Conservation (phyloP, 495 filamentous ascomycete species). For the Friedmanniomyces simplex region DNA sequence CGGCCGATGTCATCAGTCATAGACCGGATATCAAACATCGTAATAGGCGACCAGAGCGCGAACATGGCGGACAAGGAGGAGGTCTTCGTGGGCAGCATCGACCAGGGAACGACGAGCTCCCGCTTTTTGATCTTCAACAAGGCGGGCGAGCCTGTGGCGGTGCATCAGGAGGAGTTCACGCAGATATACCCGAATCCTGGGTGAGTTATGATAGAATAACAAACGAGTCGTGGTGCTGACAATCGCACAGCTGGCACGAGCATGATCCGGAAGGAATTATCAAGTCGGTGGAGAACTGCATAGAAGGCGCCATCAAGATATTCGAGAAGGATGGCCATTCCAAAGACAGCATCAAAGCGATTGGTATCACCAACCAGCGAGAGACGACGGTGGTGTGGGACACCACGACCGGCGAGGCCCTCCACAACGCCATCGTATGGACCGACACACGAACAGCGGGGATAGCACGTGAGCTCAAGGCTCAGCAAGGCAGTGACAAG, state of each 20-base stretch:
- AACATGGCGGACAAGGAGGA: slow-evolving; percentile 13
- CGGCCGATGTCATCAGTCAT: slow-evolving; percentile 5
- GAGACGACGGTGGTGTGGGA: slow-evolving; percentile 94
- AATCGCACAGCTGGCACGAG: slow-evolving; percentile 83
- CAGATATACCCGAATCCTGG: slow-evolving; percentile 83
- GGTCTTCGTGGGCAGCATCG: slow-evolving; percentile 63
- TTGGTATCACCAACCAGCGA: slow-evolving; percentile 91
- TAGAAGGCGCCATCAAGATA: slow-evolving; percentile 35
- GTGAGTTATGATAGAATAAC: too few relatives aligned
- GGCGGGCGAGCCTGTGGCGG: slow-evolving; percentile 65
- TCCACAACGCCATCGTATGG: slow-evolving; percentile 90
- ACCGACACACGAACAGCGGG: slow-evolving; percentile 76
- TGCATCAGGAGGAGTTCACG: slow-evolving; percentile 84
- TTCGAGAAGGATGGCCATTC: slow-evolving; percentile 46
- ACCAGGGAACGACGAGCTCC: slow-evolving; percentile 88
- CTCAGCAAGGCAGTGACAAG: slow-evolving; percentile 51
- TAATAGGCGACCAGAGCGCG: background rate
- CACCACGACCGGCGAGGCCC: slow-evolving; percentile 67
- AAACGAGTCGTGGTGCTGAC: too few relatives aligned
- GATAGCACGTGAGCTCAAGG: slow-evolving; percentile 74
- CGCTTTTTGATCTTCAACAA: slow-evolving; percentile 87
- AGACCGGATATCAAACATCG: slow-evolving; percentile 3
- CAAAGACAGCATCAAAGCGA: slow-evolving; percentile 62
- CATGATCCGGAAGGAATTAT: slow-evolving; percentile 79
- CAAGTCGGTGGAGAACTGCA: slow-evolving; percentile 69